Evolutionary conservation across 495 filamentous ascomycete species (phyloP).

Genomic region (Tuber calosporum): DNA sequence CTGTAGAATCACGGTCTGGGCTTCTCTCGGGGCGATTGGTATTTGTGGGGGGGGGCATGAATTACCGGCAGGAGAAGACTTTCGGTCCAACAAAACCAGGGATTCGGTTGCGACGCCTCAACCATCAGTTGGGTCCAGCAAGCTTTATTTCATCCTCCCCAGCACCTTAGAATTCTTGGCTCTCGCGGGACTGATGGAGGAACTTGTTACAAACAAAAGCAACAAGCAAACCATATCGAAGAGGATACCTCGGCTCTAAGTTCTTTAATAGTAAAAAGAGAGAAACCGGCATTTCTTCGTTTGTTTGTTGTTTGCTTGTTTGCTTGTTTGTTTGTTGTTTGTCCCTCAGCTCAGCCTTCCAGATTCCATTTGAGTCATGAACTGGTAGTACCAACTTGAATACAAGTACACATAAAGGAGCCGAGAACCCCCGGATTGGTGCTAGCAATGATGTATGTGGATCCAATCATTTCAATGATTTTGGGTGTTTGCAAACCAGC

Average conservation of each 20-base stretch:
- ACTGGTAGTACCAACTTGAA: neutral
- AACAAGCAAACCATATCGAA: neutral
- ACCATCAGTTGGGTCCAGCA: neutral
- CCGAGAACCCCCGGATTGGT: neutral
- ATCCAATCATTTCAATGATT: neutral
- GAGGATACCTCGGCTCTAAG: neutral
- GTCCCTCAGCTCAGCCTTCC: neutral
- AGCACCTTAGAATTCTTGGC: neutral
- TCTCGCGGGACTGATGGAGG: neutral
- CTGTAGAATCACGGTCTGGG: neutral
- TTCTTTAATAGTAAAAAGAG: neutral
- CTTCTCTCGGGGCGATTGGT: neutral
- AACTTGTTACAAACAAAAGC: neutral
- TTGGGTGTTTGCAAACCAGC: neutral
- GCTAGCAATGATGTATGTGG: neutral
- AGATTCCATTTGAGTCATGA: neutral
- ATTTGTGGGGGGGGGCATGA: neutral
- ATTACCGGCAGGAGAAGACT: neutral
- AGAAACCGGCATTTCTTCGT: neutral
- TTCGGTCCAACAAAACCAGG: neutral
- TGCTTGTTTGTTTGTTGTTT: too few relatives aligned
- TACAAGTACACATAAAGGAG: slow-evolving; percentile 1
- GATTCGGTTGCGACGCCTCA: neutral
- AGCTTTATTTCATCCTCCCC: neutral
- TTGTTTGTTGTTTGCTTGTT: too few relatives aligned